Evolutionary conservation across 139 green algal species (phyloP).

Genomic region (Chlamydomonas asymmetrica): DNA sequence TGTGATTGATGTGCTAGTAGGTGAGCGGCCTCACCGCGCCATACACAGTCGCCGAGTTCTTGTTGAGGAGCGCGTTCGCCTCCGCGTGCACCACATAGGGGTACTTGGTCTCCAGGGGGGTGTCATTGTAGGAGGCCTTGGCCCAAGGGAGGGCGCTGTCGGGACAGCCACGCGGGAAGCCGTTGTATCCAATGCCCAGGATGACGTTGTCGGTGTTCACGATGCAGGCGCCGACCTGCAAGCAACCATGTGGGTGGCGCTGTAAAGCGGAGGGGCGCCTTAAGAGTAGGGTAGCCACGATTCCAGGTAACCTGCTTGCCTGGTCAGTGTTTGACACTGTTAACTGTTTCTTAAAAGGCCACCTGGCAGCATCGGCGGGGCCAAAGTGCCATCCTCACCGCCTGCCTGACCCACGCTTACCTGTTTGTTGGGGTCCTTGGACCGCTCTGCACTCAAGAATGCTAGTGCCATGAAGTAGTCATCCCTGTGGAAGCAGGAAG

Average conservation of each 20-base stretch:
- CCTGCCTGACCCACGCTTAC: too few relatives aligned
- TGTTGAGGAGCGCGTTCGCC: slow-evolving; percentile 98
- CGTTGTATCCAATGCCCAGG: slow-evolving; percentile 98
- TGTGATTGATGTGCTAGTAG: too few relatives aligned
- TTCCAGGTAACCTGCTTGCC: too few relatives aligned
- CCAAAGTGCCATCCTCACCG: too few relatives aligned
- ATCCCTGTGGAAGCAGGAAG: slow-evolving; percentile 95
- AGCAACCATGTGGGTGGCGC: too few relatives aligned
- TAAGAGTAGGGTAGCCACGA: too few relatives aligned
- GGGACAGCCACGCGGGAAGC: slow-evolving; percentile 93
- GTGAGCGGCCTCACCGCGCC: slow-evolving; percentile 68
- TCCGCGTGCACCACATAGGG: slow-evolving; percentile 93
- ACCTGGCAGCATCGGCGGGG: too few relatives aligned
- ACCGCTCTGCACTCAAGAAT: slow-evolving; percentile 89
- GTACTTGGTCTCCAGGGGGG: slow-evolving; percentile 89
- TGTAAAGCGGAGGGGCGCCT: too few relatives aligned
- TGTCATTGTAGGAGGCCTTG: slow-evolving; percentile 52
- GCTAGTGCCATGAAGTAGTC: slow-evolving; percentile 99
- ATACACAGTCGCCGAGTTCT: slow-evolving; percentile 71
- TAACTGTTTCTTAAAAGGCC: too few relatives aligned
- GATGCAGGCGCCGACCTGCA: slow-evolving; percentile 89
- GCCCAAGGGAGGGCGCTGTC: slow-evolving; percentile 89
- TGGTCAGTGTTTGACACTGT: too few relatives aligned
- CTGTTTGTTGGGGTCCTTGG: slow-evolving; percentile 98
- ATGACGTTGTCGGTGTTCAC: slow-evolving; percentile 90